Percentiles rank a stretch among this genome's conserved stretches.
Conservation (phyloP, 2,329 filamentous ascomycete genomes). For the Leptographium procerum region DNA sequence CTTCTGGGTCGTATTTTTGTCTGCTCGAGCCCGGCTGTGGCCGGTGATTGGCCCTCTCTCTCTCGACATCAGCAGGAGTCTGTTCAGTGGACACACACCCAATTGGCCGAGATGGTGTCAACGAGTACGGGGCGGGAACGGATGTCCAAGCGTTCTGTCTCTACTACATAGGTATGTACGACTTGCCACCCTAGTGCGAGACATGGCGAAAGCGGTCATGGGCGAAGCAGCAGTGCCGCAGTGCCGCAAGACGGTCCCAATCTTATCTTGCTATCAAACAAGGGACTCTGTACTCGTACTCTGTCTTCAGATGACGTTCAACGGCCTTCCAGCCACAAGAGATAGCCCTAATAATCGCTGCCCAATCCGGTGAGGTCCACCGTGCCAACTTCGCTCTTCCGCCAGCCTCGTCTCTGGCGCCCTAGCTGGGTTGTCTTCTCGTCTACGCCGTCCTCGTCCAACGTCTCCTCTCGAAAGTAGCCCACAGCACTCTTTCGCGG, state of each 20-base stretch:
- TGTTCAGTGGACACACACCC: neutral
- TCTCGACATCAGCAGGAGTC: neutral
- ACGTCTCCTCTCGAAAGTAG: constrained; percentile 17
- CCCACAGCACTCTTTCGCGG: constrained; percentile 16
- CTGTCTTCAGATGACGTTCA: too few relatives aligned
- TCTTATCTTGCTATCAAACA: too few relatives aligned
- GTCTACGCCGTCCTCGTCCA: constrained; percentile 12
- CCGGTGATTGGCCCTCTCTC: neutral
- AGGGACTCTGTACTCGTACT: too few relatives aligned
- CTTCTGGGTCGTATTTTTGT: neutral
- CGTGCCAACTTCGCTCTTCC: constrained; percentile 2
- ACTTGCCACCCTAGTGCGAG: too few relatives aligned
- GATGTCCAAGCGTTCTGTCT: too few relatives aligned
- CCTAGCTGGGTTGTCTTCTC: constrained; percentile 3
- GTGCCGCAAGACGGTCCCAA: too few relatives aligned
- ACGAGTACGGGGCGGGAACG: too few relatives aligned
- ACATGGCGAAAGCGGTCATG: too few relatives aligned
- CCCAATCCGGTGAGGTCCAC: constrained; percentile 4
- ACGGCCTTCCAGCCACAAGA: too few relatives aligned
- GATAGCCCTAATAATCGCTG: too few relatives aligned
- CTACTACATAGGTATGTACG: too few relatives aligned
- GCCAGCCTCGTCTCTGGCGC: constrained; percentile 1
- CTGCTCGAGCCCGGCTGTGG: neutral
- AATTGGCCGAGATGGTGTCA: neutral
- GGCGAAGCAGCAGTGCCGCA: too few relatives aligned